Base-by-base conservation (phyloP, 2,329 filamentous ascomycete genomes). In the Cladobotryum protrusum region DNA sequence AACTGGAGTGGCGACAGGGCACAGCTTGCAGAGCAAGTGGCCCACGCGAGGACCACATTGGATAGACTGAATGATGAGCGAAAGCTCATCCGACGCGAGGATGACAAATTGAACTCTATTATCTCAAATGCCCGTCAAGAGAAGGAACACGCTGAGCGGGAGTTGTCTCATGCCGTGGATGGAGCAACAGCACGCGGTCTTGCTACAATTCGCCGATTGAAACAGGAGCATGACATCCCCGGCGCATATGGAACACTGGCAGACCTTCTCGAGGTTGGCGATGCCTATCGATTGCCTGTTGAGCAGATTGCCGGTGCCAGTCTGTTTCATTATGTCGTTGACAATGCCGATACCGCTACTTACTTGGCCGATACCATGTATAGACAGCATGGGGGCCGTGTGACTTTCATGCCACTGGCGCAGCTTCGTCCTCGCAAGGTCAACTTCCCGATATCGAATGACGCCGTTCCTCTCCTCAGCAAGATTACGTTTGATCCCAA, bases 251-350 rank as follows among this genome's bases (percentile, higher is more conserved):
- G 95, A 45, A 95, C 91, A 0, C 70, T 99, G 35, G 91, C 92
- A 4, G 95, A 99, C 65, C 79, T 99, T n/a, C 82, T 97, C 59
- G 82, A 90, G 48, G 89, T 96, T 44, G 82, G 77, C 51, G 89
- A 96, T 47, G 80, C 82, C 47, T 97, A 96, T 69, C 83, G 90
- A 53, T 83, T 91, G 11, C 89, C 93, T 2, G 86, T 95, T 9
- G 93, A 99, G 69, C 89, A 95, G 59, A 93, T 91, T 46, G 93
- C 92, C 2, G 93, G 93, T 15, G 85, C 85, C 55, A 95, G 89
- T 64, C 76, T 99, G 8, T 99, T 99, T 70, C 89, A 99, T 68
- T 96, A 96, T 57, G 84, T 99, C 11, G 92, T 97, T 40, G 92
- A 99, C 65, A 92, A 86, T 45, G 89, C 95, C 53, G 82, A 87